Conservation (phyloP, 2,329 filamentous ascomycete species). For the Fusarium sp. region DNA sequence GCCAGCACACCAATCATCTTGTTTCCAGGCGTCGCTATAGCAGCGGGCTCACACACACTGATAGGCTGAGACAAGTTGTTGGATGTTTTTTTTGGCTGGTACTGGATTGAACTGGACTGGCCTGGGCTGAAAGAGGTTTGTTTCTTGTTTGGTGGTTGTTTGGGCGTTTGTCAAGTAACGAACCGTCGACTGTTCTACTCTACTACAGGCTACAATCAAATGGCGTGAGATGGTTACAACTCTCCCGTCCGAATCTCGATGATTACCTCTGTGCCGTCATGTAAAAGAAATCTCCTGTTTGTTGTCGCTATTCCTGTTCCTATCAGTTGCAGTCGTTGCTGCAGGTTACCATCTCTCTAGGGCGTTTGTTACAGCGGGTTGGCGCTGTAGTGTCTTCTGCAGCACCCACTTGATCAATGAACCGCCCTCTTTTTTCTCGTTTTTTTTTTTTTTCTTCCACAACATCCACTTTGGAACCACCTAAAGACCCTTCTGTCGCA, state of each 20-base stretch:
- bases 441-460: constrained; percentile 30
- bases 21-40: constrained; percentile 29
- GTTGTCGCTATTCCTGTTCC: constrained; percentile 26
- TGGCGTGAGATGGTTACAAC: not conserved
- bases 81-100: constrained; percentile 23
- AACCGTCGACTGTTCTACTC: not conserved
- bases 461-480: constrained; percentile 31
- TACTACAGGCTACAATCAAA: not conserved
- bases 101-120: constrained; percentile 9
- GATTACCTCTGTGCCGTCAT: not conserved
- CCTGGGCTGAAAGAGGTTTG: constrained; percentile 19
- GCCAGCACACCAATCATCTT: constrained; percentile 21
- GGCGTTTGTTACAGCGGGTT: constrained; percentile 30
- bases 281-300: constrained; percentile 9
- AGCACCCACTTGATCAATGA: constrained; percentile 32
- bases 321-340: constrained; percentile 15
- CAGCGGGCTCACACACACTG: constrained; percentile 27
- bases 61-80: constrained; percentile 32
- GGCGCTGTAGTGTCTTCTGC: constrained; percentile 28
- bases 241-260: constrained; percentile 1
- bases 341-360: constrained; percentile 18
- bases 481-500: constrained; percentile 21
- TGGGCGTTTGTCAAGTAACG: constrained; percentile 17
- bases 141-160: constrained; percentile 33
- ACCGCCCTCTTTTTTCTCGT: constrained; percentile 35